Evolutionary conservation across 108 stramenopile genomes (phyloP), one percentile per base, ranked within the genome.

Genomic region (Pseudonitzschia multiseries): DNA sequence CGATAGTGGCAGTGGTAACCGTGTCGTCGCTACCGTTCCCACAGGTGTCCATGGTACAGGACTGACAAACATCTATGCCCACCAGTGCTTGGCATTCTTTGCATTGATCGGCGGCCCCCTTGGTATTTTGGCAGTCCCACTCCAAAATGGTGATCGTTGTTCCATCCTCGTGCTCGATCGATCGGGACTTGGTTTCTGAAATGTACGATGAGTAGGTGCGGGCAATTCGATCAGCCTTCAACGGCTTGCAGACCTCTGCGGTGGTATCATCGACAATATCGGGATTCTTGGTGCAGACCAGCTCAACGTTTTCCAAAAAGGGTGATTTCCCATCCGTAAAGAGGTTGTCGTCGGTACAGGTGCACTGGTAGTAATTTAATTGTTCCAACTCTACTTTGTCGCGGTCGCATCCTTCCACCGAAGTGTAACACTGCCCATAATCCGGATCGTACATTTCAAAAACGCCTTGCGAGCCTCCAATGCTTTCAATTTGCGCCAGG

Each of bases 361-460:
- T 4, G 44, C 66, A 67, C 8, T 44, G 15, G 28, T 67, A 67
- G 24, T 67, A 50, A 21, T 12, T 17, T 3, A n/a, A 48, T 15
- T 44, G 28, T 31, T 48, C 66, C 20, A 67, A 8, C 22, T 67
- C 66, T 3, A 27, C 4, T 21, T 13, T 67, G 22, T 67, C 66
- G 22, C 66, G 46, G 8, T 44, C 44, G 28, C 66, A 67, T 22
- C 26, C 66, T 28, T 44, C 44, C 26, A 40, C 24, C 0, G 66
- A 32, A 8, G 46, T 50, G 36, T 67, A 67, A 27, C 66, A 67
- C 24, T 67, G 26, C 21, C 66, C 66, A 18, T 67, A 67, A 18
- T 67, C 66, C 27, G 31, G 33, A 50, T 67, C 46, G 36, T 67
- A 67, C 66, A 67, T 44, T 50, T 67, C 46, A 50, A 67, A 67